These are phyloP conservation scores for Spizellomyces punctatus DNA, from an alignment of 192 early-diverging fungal species.

Conservation along the genomic window DNA sequence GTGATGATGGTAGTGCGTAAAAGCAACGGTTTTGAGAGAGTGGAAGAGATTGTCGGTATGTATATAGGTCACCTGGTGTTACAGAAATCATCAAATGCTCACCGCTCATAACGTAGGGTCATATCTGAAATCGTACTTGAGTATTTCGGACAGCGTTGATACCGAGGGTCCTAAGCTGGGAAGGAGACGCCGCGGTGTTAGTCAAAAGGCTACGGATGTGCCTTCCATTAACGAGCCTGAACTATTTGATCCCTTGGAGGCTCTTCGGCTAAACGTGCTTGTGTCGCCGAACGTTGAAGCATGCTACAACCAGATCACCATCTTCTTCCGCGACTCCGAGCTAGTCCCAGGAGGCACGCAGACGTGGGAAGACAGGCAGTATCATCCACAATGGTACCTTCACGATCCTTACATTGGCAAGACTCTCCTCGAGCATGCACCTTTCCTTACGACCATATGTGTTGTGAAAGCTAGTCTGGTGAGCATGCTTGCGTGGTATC, in stretches of 20 bases:
- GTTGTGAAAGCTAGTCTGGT: constrained; percentile 1
- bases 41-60: constrained; percentile 20
- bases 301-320: constrained; percentile 13
- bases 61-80: background rate
- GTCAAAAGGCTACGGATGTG: background rate
- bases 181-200: constrained; percentile 6
- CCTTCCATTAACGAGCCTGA: background rate
- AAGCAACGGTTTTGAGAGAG: background rate
- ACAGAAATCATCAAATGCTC: no score
- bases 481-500: no score
- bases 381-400: constrained; percentile 24
- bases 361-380: constrained; percentile 2
- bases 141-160: constrained; percentile 3
- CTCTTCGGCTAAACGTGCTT: constrained; percentile 14
- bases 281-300: constrained; percentile 10
- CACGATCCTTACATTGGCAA: constrained; percentile 12
- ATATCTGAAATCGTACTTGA: constrained; percentile 22
- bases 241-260: constrained; percentile 7
- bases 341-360: constrained; percentile 15
- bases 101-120: background rate
- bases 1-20: constrained; percentile 17
- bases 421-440: constrained; percentile 13
- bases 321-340: constrained; percentile 26
- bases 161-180: constrained; percentile 6
- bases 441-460: constrained; percentile 20